Evolutionary conservation across 169 alveolate species (phyloP), one percentile per base, ranked within the genome.

Genomic region (Plasmodium adleri): DNA sequence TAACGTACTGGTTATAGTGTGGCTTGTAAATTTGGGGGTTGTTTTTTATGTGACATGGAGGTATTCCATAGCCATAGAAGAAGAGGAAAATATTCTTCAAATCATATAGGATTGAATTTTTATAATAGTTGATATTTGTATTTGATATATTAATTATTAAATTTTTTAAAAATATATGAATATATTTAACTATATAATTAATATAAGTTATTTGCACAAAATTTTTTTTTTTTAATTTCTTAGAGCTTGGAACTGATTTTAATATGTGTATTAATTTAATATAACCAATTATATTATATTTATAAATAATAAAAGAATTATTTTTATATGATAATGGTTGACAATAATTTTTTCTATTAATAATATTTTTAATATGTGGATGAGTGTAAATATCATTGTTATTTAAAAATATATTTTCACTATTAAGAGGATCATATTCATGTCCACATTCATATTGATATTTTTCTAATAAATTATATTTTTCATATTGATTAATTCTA

Each of bases 61-160:
- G 92, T 20, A 86, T 86, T 9, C 92, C 92, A 43, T 86, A 72
- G 2, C 92, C 92, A 60, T 47, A 86, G 10, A 86, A 86, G 72
- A 86, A 86, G 1, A 74, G 56, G 47, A 86, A 28, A 26, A 86
- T 86, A 72, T 86, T 86, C 28, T 52, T 62, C 17, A 86, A 45
- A 17, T 86, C 78, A 52, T 45, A 32, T 59, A 86, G 39, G 10
- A 71, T 86, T 49, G 88, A 47, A 72, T 86, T 86, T 43, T 72
- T 70, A 62, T 28, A 86, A 60, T 60, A 86, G 17, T 86, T 86
- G 8, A 60, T 64, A 72, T 86, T 86, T 26, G 24, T 22, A 22
- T 20, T 62, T 8, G 92, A 71, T 28, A 43, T 17, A 13, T 73
- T 62, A 62, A 86, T 54, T 17, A 86, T 86, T 73, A 86, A 49